phyloP scores from a whole-genome alignment of 2,329 filamentous ascomycete species.

The Colletotrichum tanaceti region DNA sequence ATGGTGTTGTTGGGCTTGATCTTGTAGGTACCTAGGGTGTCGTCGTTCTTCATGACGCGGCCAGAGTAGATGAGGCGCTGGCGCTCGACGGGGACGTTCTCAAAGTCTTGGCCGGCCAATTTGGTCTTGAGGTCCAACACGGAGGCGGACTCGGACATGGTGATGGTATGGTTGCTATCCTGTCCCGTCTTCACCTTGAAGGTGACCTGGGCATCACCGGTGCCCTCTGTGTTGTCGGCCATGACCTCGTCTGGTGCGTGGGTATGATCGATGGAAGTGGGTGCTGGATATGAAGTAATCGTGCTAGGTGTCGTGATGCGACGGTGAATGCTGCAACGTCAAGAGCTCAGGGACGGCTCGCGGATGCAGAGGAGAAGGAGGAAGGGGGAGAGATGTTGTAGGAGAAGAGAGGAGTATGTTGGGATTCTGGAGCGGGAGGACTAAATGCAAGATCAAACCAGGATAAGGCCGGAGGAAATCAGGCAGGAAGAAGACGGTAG shows the following conservation, averaged over 20 bases:
- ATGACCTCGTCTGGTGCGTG: conserved; percentile 54
- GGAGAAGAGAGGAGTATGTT: conserved; percentile 22
- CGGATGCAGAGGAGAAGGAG: neutral
- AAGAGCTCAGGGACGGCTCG: neutral
- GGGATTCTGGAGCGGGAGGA: conserved; percentile 20
- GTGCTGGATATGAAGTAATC: conserved; percentile 1
- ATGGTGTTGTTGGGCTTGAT: conserved; percentile 96
- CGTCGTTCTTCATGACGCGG: conserved; percentile 94
- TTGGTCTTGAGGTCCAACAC: conserved; percentile 91
- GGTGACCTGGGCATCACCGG: conserved; percentile 81
- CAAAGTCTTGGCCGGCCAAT: conserved; percentile 82
- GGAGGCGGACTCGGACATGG: conserved; percentile 79
- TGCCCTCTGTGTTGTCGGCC: conserved; percentile 72
- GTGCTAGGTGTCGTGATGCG: conserved; percentile 11
- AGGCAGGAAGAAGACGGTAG: conserved; percentile 20
- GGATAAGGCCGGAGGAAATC: conserved; percentile 10
- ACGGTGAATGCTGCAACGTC: conserved; percentile 4
- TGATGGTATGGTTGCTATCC: conserved; percentile 85
- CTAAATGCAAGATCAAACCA: conserved; percentile 17
- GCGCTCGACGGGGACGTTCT: conserved; percentile 86
- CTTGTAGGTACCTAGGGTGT: conserved; percentile 87
- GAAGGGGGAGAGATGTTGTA: neutral
- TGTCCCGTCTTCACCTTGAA: conserved; percentile 99
- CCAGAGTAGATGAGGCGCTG: conserved; percentile 98
- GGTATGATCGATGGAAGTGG: conserved; percentile 8